A percentile compares a stretch with the other conserved stretches of the same genome.
Conservation (phyloP, 2,329 filamentous ascomycete species). For the Alternaria arborescens region DNA sequence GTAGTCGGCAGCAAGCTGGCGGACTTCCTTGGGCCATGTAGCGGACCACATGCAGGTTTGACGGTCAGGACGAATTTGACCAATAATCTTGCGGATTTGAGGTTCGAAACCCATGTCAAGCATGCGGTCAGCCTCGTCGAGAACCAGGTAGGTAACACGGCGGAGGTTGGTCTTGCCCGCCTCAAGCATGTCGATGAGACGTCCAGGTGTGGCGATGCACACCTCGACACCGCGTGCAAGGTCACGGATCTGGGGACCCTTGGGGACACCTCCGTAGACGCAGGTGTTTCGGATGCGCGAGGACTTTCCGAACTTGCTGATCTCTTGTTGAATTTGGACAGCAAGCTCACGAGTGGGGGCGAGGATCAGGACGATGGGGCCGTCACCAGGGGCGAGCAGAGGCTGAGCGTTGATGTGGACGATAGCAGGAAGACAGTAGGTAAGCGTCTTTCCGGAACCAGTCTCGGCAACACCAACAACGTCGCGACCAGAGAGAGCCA, state of each 20-base stretch:
- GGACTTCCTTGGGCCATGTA: constrained; percentile 98
- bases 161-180: constrained; percentile 97
- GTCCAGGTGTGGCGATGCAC: constrained; percentile 96
- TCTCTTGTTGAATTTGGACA: constrained; percentile 98
- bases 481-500: constrained; percentile 97
- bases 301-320: constrained; percentile 97
- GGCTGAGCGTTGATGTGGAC: constrained; percentile 99
- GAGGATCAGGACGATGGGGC: constrained; percentile 94
- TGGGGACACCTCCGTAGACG: constrained; percentile 98
- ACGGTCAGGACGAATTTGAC: constrained; percentile 96
- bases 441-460: constrained; percentile 98
- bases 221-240: constrained; percentile 95
- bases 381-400: constrained; percentile 91
- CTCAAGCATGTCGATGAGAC: constrained; percentile 98
- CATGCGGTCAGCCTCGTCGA: constrained; percentile 99
- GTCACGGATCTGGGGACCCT: constrained; percentile 95
- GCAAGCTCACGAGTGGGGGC: constrained; percentile 97
- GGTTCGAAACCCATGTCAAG: constrained; percentile 99
- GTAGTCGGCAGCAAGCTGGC: constrained; percentile 88
- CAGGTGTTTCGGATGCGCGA: constrained; percentile 98
- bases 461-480: constrained; percentile 99
- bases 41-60: constrained; percentile 99
- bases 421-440: constrained; percentile 96
- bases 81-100: constrained; percentile 98
- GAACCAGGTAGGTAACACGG: constrained; percentile 96